Conservation (phyloP, 2,329 filamentous ascomycete species). For the Basipetospora sp. region DNA sequence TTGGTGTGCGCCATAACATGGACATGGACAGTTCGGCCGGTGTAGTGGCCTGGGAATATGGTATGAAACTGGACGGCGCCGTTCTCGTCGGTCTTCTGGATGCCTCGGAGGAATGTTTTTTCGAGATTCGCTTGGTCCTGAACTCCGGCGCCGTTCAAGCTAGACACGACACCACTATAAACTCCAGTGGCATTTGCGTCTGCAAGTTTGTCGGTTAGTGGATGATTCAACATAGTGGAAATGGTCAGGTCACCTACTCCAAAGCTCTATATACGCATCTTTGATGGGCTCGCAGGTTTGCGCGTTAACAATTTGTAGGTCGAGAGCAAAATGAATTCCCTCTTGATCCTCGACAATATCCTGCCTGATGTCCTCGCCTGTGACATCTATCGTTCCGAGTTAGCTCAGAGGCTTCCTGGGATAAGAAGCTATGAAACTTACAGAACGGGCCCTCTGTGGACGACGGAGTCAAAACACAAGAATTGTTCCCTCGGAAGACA, state of each 20-base stretch:
- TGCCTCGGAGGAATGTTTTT: constrained; percentile 24
- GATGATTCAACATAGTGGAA: no score
- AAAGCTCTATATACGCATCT: constrained; percentile 26
- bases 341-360: constrained; percentile 26
- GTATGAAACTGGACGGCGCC: constrained; percentile 27
- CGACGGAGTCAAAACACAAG: no score
- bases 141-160: constrained; percentile 19
- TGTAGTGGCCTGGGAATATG: constrained; percentile 29
- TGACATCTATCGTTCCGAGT: no score
- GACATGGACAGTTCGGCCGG: constrained; percentile 25
- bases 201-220: neutral
- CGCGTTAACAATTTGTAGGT: constrained; percentile 29
- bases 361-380: constrained; percentile 23
- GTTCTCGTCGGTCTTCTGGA: constrained; percentile 24
- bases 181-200: constrained; percentile 30
- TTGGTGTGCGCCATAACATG: constrained; percentile 21
- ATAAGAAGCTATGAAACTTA: no score
- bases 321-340: constrained; percentile 25
- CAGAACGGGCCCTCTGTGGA: no score
- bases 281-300: constrained; percentile 26
- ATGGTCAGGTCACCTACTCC: constrained; percentile 14
- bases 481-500: no score
- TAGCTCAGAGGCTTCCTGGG: no score
- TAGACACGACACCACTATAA: constrained; percentile 25
- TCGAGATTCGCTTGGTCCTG: constrained; percentile 16